A percentile compares a stretch with the other conserved stretches of the same genome.
Conservation (phyloP, 768 basidiomycete species). For the Lactarius sp. region DNA sequence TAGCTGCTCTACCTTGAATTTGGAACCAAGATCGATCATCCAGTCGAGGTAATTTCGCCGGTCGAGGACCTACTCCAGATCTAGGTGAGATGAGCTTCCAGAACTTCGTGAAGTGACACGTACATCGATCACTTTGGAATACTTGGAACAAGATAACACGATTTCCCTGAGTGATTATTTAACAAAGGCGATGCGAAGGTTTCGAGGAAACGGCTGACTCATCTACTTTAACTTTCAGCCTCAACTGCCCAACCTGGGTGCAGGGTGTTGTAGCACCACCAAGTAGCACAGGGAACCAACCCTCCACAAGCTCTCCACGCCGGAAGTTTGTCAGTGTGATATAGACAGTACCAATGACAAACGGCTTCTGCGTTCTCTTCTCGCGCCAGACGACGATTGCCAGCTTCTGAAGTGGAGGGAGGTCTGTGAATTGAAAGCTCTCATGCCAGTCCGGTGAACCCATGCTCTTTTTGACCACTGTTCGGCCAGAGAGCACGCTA, state of each 20-base stretch:
- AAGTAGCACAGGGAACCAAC: conserved; percentile 77
- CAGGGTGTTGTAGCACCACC: conserved; percentile 44
- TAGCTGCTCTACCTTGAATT: conserved; percentile 59
- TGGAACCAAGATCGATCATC: conserved; percentile 65
- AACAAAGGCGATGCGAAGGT: neutral
- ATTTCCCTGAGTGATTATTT: conserved; percentile 54
- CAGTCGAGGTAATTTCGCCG: conserved; percentile 67
- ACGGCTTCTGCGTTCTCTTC: conserved; percentile 55
- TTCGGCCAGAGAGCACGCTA: conserved; percentile 61
- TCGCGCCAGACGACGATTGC: conserved; percentile 66
- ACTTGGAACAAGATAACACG: conserved; percentile 63
- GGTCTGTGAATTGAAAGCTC: conserved; percentile 62
- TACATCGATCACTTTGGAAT: conserved; percentile 57
- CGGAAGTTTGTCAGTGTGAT: conserved; percentile 69
- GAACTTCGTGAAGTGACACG: conserved; percentile 23
- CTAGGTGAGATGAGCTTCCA: conserved; percentile 10
- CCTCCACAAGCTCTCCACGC: conserved; percentile 69
- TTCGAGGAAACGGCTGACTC: conserved; percentile 49
- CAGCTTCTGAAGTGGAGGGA: conserved; percentile 73
- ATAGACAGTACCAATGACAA: conserved; percentile 53
- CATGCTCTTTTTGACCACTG: conserved; percentile 63
- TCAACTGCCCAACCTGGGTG: conserved; percentile 68
- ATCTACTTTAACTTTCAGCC: conserved; percentile 65
- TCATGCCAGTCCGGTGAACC: conserved; percentile 82
- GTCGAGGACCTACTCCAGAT: conserved; percentile 41